These are phyloP conservation scores for Plantago rigida DNA, from an alignment of 305 asterid species.

Conservation along the genomic window DNA sequence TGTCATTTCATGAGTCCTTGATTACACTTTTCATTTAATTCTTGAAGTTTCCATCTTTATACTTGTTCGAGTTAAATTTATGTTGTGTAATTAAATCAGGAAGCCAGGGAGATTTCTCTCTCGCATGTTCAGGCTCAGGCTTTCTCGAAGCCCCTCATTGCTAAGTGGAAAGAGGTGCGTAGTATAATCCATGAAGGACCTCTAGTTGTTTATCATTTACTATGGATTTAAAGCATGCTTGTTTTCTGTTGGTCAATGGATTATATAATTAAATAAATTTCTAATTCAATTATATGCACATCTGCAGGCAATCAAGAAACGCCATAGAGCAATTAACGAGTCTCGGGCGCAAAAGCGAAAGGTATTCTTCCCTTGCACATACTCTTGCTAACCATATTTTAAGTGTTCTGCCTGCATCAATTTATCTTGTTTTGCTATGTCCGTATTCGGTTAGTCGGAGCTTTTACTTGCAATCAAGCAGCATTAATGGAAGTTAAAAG, in stretches of 20 bases:
- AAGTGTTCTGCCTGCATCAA: constrained; percentile 18
- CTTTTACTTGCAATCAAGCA: constrained; percentile 14
- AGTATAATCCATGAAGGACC: constrained; percentile 10
- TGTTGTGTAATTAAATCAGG: constrained; percentile 42
- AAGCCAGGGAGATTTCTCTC: constrained; percentile 62
- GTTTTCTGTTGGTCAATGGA: constrained; percentile 14
- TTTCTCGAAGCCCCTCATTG: constrained; percentile 57
- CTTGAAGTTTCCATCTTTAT: background rate
- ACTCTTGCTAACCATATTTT: constrained; percentile 18
- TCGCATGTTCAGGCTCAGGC: constrained; percentile 57
- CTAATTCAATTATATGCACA: constrained; percentile 22
- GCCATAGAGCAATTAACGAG: constrained; percentile 85
- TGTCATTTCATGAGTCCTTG: constrained; percentile 9
- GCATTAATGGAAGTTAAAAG: constrained; percentile 18
- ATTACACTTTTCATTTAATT: constrained; percentile 6
- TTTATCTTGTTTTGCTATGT: background rate
- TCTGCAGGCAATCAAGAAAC: constrained; percentile 78
- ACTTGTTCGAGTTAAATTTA: background rate
- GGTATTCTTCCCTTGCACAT: constrained; percentile 42
- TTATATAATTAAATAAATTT: constrained; percentile 17
- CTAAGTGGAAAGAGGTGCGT: constrained; percentile 82
- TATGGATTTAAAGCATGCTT: constrained; percentile 4
- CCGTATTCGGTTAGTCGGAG: background rate
- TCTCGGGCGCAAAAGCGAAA: constrained; percentile 91
- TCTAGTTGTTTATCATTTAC: constrained; percentile 13